These are phyloP conservation scores for Puccinellia tenuiflora DNA, from an alignment of 176 grass and related monocot genomes.

Conservation along the genomic window DNA sequence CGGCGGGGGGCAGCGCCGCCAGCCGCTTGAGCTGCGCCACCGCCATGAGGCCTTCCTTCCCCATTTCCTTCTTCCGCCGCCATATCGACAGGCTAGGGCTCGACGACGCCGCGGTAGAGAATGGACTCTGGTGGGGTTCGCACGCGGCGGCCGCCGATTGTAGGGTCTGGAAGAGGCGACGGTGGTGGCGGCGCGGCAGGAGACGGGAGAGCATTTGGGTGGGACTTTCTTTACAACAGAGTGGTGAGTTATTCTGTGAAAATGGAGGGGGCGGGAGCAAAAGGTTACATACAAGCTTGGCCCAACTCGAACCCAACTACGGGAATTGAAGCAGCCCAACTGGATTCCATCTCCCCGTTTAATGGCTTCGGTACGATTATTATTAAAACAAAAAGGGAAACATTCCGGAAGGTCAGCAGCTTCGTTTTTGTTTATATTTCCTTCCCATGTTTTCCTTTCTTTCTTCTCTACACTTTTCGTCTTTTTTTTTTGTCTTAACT, in stretches of 20 bases:
- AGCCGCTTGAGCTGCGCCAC: conserved; percentile 88
- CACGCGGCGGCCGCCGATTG: neutral
- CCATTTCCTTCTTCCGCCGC: conserved; percentile 94
- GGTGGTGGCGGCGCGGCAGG: conserved; percentile 17
- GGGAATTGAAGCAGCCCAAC: too few relatives aligned
- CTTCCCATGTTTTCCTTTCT: too few relatives aligned
- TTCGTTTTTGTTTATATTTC: too few relatives aligned
- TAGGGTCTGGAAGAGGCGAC: conserved; percentile 27
- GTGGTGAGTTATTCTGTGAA: neutral
- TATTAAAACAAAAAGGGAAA: too few relatives aligned
- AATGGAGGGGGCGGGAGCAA: too few relatives aligned
- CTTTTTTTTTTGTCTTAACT: too few relatives aligned
- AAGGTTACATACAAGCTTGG: too few relatives aligned
- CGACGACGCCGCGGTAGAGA: conserved; percentile 44
- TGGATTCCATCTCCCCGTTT: too few relatives aligned
- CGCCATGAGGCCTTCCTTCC: conserved; percentile 87
- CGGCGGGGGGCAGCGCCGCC: conserved; percentile 33
- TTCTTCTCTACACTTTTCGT: too few relatives aligned
- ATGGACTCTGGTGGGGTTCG: neutral
- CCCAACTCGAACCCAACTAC: too few relatives aligned
- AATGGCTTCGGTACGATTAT: too few relatives aligned
- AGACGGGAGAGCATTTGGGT: conserved; percentile 29
- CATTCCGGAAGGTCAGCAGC: too few relatives aligned
- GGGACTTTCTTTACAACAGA: neutral
- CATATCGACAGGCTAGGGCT: conserved; percentile 75